phyloP scores from a whole-genome alignment of 1,284 basidiomycete genomes.

The Tranzscheliella williamsii region DNA sequence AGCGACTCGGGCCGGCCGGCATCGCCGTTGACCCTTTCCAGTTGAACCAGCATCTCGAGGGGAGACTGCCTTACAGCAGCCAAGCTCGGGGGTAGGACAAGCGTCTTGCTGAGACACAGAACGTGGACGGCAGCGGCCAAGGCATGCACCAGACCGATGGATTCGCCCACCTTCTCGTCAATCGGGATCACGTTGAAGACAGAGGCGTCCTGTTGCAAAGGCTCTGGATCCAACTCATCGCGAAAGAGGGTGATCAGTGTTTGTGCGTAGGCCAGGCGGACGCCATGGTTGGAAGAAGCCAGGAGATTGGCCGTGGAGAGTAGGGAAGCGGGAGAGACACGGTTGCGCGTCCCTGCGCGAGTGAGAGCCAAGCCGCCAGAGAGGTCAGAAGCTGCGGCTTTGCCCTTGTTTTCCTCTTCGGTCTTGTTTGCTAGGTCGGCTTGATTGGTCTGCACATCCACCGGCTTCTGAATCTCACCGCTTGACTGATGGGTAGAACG shows the following conservation, averaged over 20 bases:
- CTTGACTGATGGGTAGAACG: slow-evolving; percentile 68
- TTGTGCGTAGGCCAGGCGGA: slow-evolving; percentile 49
- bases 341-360: slow-evolving; percentile 42
- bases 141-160: slow-evolving; percentile 43
- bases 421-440: background rate
- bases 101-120: slow-evolving; percentile 48
- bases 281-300: slow-evolving; percentile 39
- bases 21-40: slow-evolving; percentile 64
- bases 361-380: slow-evolving; percentile 23
- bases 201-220: slow-evolving; percentile 10
- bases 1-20: slow-evolving; percentile 31
- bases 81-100: slow-evolving; percentile 19
- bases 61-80: slow-evolving; percentile 44
- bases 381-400: slow-evolving; percentile 7
- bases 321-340: slow-evolving; percentile 34
- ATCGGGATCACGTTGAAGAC: slow-evolving; percentile 17
- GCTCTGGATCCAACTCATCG: slow-evolving; percentile 35
- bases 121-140: slow-evolving; percentile 49
- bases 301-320: slow-evolving; percentile 41
- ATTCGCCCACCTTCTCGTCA: slow-evolving; percentile 33
- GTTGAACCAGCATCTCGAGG: slow-evolving; percentile 63
- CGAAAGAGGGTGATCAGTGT: slow-evolving; percentile 46
- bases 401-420: slow-evolving; percentile 29
- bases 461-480: slow-evolving; percentile 50
- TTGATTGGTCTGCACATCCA: slow-evolving; percentile 11